These are phyloP conservation scores for Tuber borchii DNA, from an alignment of 495 filamentous ascomycete genomes.

Conservation along the genomic window DNA sequence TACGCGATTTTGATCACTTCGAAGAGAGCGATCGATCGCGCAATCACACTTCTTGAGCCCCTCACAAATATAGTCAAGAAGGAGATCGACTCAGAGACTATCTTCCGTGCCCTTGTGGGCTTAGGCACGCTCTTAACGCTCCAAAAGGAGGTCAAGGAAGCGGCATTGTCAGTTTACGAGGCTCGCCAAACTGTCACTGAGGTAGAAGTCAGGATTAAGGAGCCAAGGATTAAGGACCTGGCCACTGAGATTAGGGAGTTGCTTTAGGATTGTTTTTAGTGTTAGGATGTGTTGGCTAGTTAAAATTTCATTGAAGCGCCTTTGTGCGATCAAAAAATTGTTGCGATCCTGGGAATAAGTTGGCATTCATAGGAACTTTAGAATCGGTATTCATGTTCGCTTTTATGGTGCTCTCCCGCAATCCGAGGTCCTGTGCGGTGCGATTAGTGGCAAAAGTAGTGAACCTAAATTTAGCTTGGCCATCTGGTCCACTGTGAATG, in stretches of 20 bases:
- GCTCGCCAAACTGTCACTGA: conserved; percentile 45
- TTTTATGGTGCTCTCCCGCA: neutral
- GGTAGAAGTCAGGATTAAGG: conserved; percentile 47
- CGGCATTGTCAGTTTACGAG: conserved; percentile 49
- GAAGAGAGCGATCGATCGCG: conserved; percentile 50
- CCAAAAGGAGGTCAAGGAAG: conserved; percentile 48
- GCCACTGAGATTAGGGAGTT: conserved; percentile 55
- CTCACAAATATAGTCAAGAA: conserved; percentile 55
- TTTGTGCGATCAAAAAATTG: neutral
- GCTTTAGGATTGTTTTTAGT: conserved; percentile 32
- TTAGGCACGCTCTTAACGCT: conserved; percentile 66
- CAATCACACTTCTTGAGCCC: conserved; percentile 56
- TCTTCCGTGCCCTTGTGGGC: conserved; percentile 76
- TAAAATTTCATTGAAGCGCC: neutral
- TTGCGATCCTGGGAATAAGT: neutral
- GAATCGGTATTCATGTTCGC: neutral
- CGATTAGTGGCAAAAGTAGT: neutral
- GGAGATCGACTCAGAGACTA: conserved; percentile 70
- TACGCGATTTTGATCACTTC: conserved; percentile 42
- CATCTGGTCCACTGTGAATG: neutral
- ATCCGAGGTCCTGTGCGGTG: neutral
- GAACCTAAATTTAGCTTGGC: neutral
- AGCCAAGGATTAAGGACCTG: conserved; percentile 55
- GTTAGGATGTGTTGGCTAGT: neutral
- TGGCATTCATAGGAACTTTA: neutral